Conservation (phyloP, 768 basidiomycete genomes). For the Suillus paluster region DNA sequence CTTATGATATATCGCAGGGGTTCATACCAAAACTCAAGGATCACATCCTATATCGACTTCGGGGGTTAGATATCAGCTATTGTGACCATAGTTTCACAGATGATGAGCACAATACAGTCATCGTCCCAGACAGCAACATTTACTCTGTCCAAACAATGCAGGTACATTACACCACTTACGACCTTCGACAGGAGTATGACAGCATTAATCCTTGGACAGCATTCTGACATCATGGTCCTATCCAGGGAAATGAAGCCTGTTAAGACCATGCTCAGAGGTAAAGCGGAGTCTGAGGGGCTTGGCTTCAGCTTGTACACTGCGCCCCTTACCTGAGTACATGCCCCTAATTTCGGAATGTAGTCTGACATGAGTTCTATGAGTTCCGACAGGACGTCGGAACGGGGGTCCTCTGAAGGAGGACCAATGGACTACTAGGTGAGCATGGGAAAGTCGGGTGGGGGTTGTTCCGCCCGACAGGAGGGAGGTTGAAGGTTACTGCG, state of each 20-base stretch:
- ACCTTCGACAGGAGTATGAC: conserved; percentile 18
- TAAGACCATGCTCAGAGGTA: too few relatives aligned
- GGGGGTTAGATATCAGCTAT: not conserved
- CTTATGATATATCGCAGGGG: not conserved
- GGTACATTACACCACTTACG: conserved; percentile 22
- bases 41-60: not conserved
- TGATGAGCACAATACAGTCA: not conserved
- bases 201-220: conserved; percentile 30
- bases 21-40: not conserved
- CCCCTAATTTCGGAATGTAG: too few relatives aligned
- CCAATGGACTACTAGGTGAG: too few relatives aligned
- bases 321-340: too few relatives aligned
- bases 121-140: not conserved
- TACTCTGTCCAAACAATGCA: not conserved
- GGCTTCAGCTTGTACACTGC: too few relatives aligned
- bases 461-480: too few relatives aligned
- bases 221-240: conserved; percentile 41
- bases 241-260: conserved; percentile 14
- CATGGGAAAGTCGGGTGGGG: too few relatives aligned
- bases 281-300: too few relatives aligned
- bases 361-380: too few relatives aligned
- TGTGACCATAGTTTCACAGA: not conserved
- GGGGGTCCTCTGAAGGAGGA: too few relatives aligned
- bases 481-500: too few relatives aligned
- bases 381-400: too few relatives aligned